Percentiles rank a stretch among this genome's conserved stretches.
phyloP scores from a whole-genome alignment of 1,284 basidiomycete species.

The Boletus sp. region DNA sequence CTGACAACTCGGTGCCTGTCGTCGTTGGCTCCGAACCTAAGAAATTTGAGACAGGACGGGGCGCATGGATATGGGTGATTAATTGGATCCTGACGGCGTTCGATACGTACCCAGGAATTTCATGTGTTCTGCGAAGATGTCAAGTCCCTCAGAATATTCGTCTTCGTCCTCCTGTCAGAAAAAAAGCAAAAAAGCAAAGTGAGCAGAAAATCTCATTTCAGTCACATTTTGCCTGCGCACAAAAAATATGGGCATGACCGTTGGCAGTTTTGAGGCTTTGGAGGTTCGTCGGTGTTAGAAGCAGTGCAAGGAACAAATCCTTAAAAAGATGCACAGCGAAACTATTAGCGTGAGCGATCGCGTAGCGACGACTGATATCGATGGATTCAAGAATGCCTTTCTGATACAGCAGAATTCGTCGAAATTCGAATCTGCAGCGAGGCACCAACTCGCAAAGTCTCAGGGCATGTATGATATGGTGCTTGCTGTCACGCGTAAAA shows the following conservation, averaged over 20 bases:
- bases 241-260: conserved; percentile 18
- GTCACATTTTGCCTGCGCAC: conserved; percentile 12
- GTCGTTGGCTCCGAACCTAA: conserved; percentile 10
- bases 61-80: background rate
- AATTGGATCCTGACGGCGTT: background rate
- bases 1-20: conserved; percentile 20
- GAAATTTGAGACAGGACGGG: background rate
- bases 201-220: background rate
- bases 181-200: conserved; percentile 2
- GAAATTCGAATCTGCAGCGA: conserved; percentile 13
- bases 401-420: conserved; percentile 5
- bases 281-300: conserved; percentile 7
- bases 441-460: conserved; percentile 27
- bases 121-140: conserved; percentile 13
- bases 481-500: conserved; percentile 30
- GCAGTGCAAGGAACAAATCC: conserved; percentile 6
- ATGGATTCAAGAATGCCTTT: conserved; percentile 2
- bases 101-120: conserved; percentile 18
- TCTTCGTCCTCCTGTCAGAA: conserved; percentile 26
- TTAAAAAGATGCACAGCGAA: background rate
- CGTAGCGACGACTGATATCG: conserved; percentile 9
- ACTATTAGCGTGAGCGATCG: too few species aligned
- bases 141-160: conserved; percentile 23
- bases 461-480: conserved; percentile 20
- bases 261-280: conserved; percentile 5